These are phyloP conservation scores for Lasiodiplodia hormozganensis DNA, from an alignment of 2,329 filamentous ascomycete species.

Conservation along the genomic window DNA sequence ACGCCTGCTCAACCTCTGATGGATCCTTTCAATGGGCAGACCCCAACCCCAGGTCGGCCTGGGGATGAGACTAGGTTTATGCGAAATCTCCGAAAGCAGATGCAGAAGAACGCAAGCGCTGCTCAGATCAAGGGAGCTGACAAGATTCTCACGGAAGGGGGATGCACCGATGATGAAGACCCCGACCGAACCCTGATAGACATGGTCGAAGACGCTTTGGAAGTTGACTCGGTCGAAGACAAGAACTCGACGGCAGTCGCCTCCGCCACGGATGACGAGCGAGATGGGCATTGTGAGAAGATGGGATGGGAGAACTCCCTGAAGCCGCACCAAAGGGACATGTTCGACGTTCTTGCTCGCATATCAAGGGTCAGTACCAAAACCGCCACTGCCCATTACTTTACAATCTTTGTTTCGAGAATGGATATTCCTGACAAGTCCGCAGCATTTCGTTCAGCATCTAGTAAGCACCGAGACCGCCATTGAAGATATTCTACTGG, in stretches of 20 bases:
- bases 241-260: not conserved
- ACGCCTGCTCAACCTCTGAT: not conserved
- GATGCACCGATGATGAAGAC: not conserved
- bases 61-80: slow-evolving; percentile 23
- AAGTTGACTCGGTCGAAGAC: not conserved
- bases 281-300: slow-evolving; percentile 37
- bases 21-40: slow-evolving; percentile 10
- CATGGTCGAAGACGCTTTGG: slow-evolving; percentile 30
- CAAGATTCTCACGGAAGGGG: not conserved
- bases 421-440: not conserved
- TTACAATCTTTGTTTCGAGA: not conserved
- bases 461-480: slow-evolving; percentile 56
- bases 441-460: slow-evolving; percentile 52
- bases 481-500: slow-evolving; percentile 51
- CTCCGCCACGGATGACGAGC: not conserved
- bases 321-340: slow-evolving; percentile 46
- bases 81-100: slow-evolving; percentile 10
- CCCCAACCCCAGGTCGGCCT: not conserved
- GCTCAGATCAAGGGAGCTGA: not conserved
- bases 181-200: slow-evolving; percentile 39
- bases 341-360: slow-evolving; percentile 49
- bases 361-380: slow-evolving; percentile 38
- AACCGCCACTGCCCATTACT: too few species aligned
- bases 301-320: slow-evolving; percentile 49
- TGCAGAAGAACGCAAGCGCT: slow-evolving; percentile 21